These are phyloP conservation scores for Corymbia citriodora DNA, from an alignment of 441 rosid genomes.

Conservation along the genomic window DNA sequence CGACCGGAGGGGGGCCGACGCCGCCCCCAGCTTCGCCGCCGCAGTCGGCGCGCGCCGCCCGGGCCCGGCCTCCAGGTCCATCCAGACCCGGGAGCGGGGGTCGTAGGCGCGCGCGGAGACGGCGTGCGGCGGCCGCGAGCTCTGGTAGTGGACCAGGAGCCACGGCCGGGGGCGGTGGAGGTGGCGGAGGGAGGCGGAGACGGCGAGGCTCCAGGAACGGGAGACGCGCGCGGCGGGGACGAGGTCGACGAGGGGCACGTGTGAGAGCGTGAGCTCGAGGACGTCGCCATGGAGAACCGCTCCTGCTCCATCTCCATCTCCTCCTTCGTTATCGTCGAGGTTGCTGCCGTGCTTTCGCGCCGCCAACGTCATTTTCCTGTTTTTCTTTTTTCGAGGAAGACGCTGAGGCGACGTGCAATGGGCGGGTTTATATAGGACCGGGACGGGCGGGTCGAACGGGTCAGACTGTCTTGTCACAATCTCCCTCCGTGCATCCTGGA, in stretches of 20 bases:
- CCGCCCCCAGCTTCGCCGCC: neutral
- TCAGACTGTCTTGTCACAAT: neutral
- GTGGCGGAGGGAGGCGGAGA: slow-evolving; percentile 10
- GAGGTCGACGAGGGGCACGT: slow-evolving; percentile 11
- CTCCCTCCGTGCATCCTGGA: neutral
- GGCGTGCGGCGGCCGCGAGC: neutral
- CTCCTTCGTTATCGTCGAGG: neutral
- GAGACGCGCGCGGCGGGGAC: slow-evolving; percentile 10
- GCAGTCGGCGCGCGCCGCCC: neutral
- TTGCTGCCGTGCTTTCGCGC: neutral
- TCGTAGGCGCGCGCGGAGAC: slow-evolving; percentile 3
- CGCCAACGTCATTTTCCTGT: neutral
- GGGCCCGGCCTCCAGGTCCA: neutral
- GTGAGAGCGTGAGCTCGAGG: slow-evolving; percentile 11
- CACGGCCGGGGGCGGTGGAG: slow-evolving; percentile 4
- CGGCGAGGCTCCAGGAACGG: neutral
- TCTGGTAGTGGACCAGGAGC: slow-evolving; percentile 11
- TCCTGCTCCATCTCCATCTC: neutral
- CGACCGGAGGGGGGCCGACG: slow-evolving; percentile 32
- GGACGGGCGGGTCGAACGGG: neutral
- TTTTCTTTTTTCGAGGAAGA: neutral
- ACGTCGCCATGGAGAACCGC: slow-evolving; percentile 6
- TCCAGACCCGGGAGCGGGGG: slow-evolving; percentile 11
- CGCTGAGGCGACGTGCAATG: neutral
- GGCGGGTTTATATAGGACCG: neutral